A percentile compares a stretch with the other conserved stretches of the same genome.
These are phyloP conservation scores for Colletotrichum sp. DNA, from an alignment of 2,329 filamentous ascomycete species.

Conservation along the genomic window DNA sequence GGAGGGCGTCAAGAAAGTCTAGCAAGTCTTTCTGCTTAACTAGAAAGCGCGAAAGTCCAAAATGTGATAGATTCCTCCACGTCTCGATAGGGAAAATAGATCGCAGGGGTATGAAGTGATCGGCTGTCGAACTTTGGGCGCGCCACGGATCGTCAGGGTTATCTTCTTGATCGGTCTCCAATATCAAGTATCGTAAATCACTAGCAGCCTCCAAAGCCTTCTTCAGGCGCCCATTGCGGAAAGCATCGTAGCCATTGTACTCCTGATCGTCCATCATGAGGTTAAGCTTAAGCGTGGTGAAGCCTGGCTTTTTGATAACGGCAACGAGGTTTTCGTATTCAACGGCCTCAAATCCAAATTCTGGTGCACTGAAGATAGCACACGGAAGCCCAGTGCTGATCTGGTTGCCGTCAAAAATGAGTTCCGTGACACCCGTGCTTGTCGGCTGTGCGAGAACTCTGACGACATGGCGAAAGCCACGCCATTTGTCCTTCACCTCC, in stretches of 20 bases:
- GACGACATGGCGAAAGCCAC: conserved; percentile 34
- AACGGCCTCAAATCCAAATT: conserved; percentile 11
- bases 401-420: conserved; percentile 35
- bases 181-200: conserved; percentile 27
- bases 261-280: conserved; percentile 20
- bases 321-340: conserved; percentile 29
- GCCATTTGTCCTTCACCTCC: conserved; percentile 28
- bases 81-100: conserved; percentile 33
- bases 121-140: neutral
- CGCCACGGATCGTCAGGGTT: neutral
- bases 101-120: conserved; percentile 24
- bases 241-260: neutral
- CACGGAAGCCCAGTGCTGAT: conserved; percentile 35
- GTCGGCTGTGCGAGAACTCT: conserved; percentile 26
- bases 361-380: conserved; percentile 29
- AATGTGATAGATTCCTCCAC: conserved; percentile 33
- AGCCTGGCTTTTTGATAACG: conserved; percentile 28
- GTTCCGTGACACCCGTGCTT: conserved; percentile 30
- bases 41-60: conserved; percentile 31
- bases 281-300: conserved; percentile 31
- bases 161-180: conserved; percentile 22
- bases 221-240: conserved; percentile 23
- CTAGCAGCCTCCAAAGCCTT: conserved; percentile 14
- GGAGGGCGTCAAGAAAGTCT: conserved; percentile 30
- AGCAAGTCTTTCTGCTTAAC: conserved; percentile 31